Percentiles rank a stretch among this genome's conserved stretches.
phyloP scores from a whole-genome alignment of 306 rosid genomes.

The Acacia confusa region DNA sequence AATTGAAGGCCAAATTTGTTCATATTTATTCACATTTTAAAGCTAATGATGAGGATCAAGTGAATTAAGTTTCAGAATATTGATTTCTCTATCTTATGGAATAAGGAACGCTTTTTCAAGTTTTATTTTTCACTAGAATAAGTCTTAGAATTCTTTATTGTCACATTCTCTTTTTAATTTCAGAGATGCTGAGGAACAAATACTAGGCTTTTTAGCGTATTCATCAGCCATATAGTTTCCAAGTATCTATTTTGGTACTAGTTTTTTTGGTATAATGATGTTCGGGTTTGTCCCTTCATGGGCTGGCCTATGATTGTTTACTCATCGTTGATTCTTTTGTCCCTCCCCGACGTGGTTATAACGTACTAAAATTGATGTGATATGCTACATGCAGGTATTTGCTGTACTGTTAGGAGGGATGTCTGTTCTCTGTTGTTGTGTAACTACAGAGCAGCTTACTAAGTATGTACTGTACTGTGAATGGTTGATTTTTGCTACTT shows the following conservation, averaged over 20 bases:
- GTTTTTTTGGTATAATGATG: background rate
- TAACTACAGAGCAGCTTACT: constrained; percentile 75
- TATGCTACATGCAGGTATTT: constrained; percentile 52
- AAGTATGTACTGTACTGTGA: constrained; percentile 84
- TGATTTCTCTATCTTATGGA: background rate
- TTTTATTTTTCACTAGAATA: constrained; percentile 13
- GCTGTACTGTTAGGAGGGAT: constrained; percentile 69
- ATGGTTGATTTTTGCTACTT: constrained; percentile 87
- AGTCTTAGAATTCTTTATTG: background rate
- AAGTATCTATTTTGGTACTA: constrained; percentile 11
- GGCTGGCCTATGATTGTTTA: constrained; percentile 11
- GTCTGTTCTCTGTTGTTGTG: constrained; percentile 48
- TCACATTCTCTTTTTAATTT: background rate
- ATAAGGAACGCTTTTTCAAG: background rate
- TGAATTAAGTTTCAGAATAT: background rate
- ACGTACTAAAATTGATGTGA: background rate
- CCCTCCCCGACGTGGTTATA: background rate
- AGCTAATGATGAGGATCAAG: background rate
- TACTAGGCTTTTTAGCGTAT: background rate
- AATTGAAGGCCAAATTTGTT: background rate
- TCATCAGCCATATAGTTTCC: background rate
- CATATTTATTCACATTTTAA: background rate
- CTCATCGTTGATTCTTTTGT: background rate
- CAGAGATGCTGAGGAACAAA: constrained; percentile 1
- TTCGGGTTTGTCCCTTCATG: background rate